These are phyloP conservation scores for Clausena lansium DNA, from an alignment of 345 rosid species.

Conservation along the genomic window DNA sequence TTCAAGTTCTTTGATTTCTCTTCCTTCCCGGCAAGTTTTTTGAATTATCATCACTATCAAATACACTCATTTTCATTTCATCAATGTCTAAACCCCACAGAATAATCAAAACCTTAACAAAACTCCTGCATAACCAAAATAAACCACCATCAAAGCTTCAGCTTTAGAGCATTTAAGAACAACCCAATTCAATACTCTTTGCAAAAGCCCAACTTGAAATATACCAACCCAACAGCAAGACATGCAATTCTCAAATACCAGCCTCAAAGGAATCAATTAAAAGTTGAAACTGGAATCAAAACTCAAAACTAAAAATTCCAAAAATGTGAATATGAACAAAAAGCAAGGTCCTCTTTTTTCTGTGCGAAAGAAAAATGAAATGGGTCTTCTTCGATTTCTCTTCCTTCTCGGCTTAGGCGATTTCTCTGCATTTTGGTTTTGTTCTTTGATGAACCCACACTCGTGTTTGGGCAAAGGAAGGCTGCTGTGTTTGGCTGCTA, in stretches of 20 bases:
- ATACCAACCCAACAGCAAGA: neutral
- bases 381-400: slow-evolving; percentile 6
- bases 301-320: neutral
- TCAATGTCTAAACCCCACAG: slow-evolving; percentile 24
- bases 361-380: neutral
- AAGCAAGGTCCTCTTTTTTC: neutral
- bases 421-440: no score
- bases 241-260: slow-evolving; percentile 1
- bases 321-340: neutral
- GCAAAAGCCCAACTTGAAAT: neutral
- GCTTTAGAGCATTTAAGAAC: neutral
- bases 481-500: no score
- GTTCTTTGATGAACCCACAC: no score
- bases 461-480: no score
- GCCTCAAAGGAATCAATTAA: slow-evolving; percentile 10
- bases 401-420: no score
- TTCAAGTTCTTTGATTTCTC: no score
- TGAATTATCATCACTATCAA: slow-evolving; percentile 26
- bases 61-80: slow-evolving; percentile 37
- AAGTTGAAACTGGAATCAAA: slow-evolving; percentile 13
- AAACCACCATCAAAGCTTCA: slow-evolving; percentile 14
- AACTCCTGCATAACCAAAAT: neutral
- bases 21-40: no score
- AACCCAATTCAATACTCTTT: neutral
- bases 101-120: slow-evolving; percentile 23